A percentile compares a stretch with the other conserved stretches of the same genome.
Conservation (phyloP, 148 eudicot species). For the Selenicereus undatus region DNA sequence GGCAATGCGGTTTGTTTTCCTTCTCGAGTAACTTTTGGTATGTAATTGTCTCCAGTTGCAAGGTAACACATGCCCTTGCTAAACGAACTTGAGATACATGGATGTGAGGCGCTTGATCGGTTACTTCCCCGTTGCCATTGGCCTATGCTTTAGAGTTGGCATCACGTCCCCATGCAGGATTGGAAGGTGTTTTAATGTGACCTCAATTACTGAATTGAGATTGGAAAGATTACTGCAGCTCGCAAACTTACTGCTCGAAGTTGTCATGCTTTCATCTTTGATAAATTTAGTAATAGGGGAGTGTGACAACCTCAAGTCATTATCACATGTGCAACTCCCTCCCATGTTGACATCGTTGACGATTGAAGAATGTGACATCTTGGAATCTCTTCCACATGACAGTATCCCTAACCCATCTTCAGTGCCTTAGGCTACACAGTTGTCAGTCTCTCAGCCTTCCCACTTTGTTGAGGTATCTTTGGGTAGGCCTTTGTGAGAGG, state of each 20-base stretch:
- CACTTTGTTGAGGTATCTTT: not conserved
- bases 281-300: not conserved
- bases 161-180: not conserved
- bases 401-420: not conserved
- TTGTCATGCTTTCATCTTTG: not conserved
- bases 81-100: not conserved
- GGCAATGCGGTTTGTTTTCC: not conserved
- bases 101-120: not conserved
- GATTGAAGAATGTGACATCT: not conserved
- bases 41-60: not conserved
- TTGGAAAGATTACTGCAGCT: not conserved
- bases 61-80: not conserved
- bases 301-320: not conserved
- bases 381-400: not conserved
- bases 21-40: not conserved
- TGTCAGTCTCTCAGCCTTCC: slow-evolving; percentile 8
- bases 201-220: not conserved
- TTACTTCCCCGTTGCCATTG: not conserved
- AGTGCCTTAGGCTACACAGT: not conserved
- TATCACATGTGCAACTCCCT: not conserved
- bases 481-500: not conserved
- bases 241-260: not conserved
- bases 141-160: not conserved
- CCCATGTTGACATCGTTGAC: not conserved
- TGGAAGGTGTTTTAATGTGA: slow-evolving; percentile 1